Evolutionary conservation across 371 early-diverging fungal genomes (phyloP).

Genomic region (Funneliformis caledonium): DNA sequence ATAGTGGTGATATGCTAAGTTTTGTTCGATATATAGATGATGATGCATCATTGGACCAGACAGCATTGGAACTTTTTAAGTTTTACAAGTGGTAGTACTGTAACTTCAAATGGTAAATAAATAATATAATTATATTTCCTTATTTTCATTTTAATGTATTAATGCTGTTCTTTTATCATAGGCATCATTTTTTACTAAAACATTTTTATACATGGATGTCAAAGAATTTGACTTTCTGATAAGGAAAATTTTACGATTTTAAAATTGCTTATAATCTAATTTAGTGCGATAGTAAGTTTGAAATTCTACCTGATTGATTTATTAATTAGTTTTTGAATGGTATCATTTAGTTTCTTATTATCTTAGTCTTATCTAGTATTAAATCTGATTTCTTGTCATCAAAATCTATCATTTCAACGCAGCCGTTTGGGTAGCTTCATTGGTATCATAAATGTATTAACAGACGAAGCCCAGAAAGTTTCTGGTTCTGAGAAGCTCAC

Average conservation of each 20-base stretch:
- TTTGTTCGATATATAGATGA: conserved; percentile 53
- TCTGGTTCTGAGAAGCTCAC: too few species aligned
- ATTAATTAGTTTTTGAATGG: background rate
- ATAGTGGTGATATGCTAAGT: conserved; percentile 50
- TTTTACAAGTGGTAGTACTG: conserved; percentile 91
- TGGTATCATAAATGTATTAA: too few species aligned
- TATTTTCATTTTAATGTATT: background rate
- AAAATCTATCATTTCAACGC: too few species aligned
- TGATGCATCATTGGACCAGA: conserved; percentile 90
- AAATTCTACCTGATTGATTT: background rate
- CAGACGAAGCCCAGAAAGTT: too few species aligned
- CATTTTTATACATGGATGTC: conserved; percentile 99
- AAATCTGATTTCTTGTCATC: too few species aligned
- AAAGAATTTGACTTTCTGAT: conserved; percentile 82
- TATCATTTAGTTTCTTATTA: conserved; percentile 43
- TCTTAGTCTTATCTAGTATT: conserved; percentile 95
- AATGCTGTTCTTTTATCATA: conserved; percentile 29
- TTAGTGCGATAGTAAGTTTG: conserved; percentile 75
- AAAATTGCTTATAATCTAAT: conserved; percentile 95
- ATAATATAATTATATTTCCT: background rate
- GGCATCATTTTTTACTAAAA: conserved; percentile 96
- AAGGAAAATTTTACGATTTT: conserved; percentile 93
- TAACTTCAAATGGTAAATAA: conserved; percentile 77
- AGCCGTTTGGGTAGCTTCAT: too few species aligned
- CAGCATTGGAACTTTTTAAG: conserved; percentile 87